phyloP scores from a whole-genome alignment of 176 grass and related monocot species.

The Eleusine coracana region DNA sequence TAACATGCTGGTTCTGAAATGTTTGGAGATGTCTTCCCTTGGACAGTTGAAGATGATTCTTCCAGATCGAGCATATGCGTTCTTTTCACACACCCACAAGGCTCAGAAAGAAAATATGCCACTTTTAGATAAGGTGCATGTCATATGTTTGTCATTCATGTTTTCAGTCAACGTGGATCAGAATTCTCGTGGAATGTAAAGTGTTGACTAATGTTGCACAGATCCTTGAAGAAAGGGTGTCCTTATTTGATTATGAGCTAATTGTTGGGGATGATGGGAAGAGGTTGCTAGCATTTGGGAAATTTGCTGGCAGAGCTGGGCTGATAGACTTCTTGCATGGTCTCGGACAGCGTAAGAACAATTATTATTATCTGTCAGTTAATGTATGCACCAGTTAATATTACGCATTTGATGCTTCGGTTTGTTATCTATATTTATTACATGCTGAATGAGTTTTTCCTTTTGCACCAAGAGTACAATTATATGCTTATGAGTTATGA shows the following conservation, averaged over 20 bases:
- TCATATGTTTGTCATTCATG: not conserved
- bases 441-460: not conserved
- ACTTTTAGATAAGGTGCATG: constrained; percentile 81
- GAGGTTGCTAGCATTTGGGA: constrained; percentile 89
- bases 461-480: not conserved
- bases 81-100: constrained; percentile 98
- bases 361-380: constrained; percentile 4
- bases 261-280: constrained; percentile 82
- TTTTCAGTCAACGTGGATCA: constrained; percentile 15
- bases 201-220: constrained; percentile 13
- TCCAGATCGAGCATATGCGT: constrained; percentile 76
- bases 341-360: constrained; percentile 81
- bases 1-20: not conserved
- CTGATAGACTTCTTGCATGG: constrained; percentile 95
- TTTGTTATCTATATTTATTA: not conserved
- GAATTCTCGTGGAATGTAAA: constrained; percentile 13
- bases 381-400: constrained; percentile 13
- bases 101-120: constrained; percentile 94
- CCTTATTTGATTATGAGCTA: constrained; percentile 91
- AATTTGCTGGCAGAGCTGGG: constrained; percentile 95
- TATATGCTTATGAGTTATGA: not conserved
- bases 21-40: not conserved
- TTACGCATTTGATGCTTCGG: not conserved
- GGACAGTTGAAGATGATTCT: constrained; percentile 85
- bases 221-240: constrained; percentile 90